Base-by-base conservation (phyloP, 2,329 filamentous ascomycete genomes). In the Phyllosticta citribraziliensis region DNA sequence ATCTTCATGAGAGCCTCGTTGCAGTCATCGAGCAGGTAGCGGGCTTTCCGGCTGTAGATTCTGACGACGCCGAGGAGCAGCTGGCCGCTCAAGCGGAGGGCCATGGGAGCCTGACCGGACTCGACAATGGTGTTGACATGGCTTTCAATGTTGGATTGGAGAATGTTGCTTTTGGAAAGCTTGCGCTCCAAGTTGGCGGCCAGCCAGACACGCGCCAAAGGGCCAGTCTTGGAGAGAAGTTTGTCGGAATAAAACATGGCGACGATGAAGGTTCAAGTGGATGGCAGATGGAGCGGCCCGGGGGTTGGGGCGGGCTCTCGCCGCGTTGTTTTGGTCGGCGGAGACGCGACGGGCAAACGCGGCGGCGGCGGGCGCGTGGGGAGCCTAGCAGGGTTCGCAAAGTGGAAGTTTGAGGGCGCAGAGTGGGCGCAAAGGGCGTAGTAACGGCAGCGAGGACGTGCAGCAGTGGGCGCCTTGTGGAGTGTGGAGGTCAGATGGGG, bases 131-230 rank as follows among this genome's bases (percentile, higher is more conserved):
- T 91, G 74, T 91, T 88, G 66, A 99, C 92, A 75, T 92, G 96
- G 78, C 91, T 90, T 69, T 93, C 88, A 68, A 99, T 88, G 77
- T 96, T 95, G 63, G 92, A 93, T 73, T 96, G 91, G 65, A 99
- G 75, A 67, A 97, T 94, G 70, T 97, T 91, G 65, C 91, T 91
- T 78, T 99, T 99, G 68, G 92, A 96, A 63, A 99, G 86, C 79
- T 97, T 99, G 81, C 93, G 91, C 83, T 97, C 94, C 66, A 97
- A 82, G 76, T 97, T 99, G 79, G 94, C 91, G 33, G 94, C 96
- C 64, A 97, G 84, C 94, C 94, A 99, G 78, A 97, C 92, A 72
- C 91, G 90, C 77, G 94, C 94, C 81, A 99, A 79, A 71, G 94
- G 93, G 80, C 94, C 94, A 69, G 91, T 96, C 86, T 96, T 96